These are phyloP conservation scores for Solanum dulcamara DNA, from an alignment of 257 asterid genomes.

Conservation along the genomic window DNA sequence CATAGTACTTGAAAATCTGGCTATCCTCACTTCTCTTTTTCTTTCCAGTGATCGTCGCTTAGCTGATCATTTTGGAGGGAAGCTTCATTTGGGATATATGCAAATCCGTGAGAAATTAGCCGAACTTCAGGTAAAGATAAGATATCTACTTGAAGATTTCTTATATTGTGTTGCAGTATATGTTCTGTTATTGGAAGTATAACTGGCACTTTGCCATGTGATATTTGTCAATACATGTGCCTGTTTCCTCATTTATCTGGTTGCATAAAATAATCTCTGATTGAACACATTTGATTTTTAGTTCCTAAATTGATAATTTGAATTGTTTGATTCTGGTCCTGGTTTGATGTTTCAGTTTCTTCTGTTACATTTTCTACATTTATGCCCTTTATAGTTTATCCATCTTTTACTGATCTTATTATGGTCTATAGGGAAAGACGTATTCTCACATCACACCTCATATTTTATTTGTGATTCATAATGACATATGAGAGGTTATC, in stretches of 20 bases:
- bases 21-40: not conserved
- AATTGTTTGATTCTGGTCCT: constrained; percentile 50
- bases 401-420: constrained; percentile 1
- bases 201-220: not conserved
- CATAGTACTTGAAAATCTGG: not conserved
- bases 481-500: not conserved
- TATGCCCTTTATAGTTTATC: constrained; percentile 52
- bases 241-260: not conserved
- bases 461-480: not conserved
- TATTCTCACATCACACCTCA: not conserved
- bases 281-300: not conserved
- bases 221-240: not conserved
- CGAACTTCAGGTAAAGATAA: constrained; percentile 70
- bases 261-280: not conserved
- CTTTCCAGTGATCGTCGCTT: constrained; percentile 94
- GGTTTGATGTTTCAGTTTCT: constrained; percentile 44
- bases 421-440: not conserved
- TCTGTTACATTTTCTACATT: constrained; percentile 44
- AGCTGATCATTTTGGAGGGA: constrained; percentile 99
- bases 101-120: constrained; percentile 93
- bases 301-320: constrained; percentile 35
- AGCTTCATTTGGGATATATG: constrained; percentile 96
- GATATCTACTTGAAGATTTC: constrained; percentile 1
- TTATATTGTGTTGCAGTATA: not conserved
- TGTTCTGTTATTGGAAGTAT: not conserved